Percentiles rank a stretch among this genome's conserved stretches.
Evolutionary conservation across 2,329 filamentous ascomycete genomes (phyloP).

Genomic region (Emmonsiellopsis sp.): DNA sequence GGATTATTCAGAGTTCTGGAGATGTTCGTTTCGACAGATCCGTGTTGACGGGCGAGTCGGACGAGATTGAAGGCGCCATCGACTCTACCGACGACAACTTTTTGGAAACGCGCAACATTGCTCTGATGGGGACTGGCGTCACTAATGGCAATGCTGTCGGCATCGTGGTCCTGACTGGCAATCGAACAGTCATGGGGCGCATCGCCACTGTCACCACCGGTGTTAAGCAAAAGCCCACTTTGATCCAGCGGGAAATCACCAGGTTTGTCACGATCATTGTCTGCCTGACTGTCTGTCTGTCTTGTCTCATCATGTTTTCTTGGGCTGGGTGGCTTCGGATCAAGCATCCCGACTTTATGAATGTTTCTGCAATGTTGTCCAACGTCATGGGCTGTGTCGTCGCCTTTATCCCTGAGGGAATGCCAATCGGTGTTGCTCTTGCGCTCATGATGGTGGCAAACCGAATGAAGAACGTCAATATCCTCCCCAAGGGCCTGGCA

Average conservation of each 20-base stretch:
- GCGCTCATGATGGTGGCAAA: conserved; percentile 68
- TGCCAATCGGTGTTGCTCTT: conserved; percentile 61
- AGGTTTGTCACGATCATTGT: conserved; percentile 66
- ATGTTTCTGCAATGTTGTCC: conserved; percentile 62
- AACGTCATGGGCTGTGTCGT: conserved; percentile 64
- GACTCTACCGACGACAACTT: conserved; percentile 63
- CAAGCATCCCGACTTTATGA: conserved; percentile 60
- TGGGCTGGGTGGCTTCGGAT: conserved; percentile 61
- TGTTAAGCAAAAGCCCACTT: conserved; percentile 59
- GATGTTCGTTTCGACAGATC: conserved; percentile 67
- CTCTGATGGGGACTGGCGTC: conserved; percentile 68
- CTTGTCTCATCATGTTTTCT: conserved; percentile 40
- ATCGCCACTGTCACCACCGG: conserved; percentile 65
- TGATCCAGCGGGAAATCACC: conserved; percentile 63
- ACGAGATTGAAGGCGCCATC: conserved; percentile 55
- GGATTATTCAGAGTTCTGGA: conserved; percentile 59
- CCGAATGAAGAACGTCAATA: conserved; percentile 66
- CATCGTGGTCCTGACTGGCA: conserved; percentile 62
- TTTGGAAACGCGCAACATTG: conserved; percentile 68
- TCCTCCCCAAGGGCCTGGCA: conserved; percentile 70
- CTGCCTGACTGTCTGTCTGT: conserved; percentile 57
- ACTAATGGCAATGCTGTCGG: conserved; percentile 60
- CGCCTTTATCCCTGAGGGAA: conserved; percentile 69
- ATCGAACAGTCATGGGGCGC: conserved; percentile 65
- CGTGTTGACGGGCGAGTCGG: conserved; percentile 64